Percentiles rank a stretch among this genome's conserved stretches.
These are phyloP conservation scores for Leccinum imitatum DNA, from an alignment of 768 basidiomycete genomes.

Conservation along the genomic window DNA sequence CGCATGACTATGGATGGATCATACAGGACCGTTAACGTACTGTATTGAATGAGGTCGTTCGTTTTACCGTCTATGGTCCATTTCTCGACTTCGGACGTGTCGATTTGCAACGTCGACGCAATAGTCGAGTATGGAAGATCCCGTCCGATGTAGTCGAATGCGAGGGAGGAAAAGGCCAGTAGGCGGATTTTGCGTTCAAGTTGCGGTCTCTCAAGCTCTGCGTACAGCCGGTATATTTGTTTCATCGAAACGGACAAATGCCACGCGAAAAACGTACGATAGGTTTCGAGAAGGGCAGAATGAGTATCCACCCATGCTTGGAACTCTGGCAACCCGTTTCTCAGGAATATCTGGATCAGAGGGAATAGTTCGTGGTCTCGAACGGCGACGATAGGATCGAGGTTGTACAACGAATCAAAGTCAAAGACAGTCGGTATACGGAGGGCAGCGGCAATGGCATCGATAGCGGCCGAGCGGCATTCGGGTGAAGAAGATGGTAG, in stretches of 20 bases:
- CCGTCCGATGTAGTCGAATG: conserved; percentile 72
- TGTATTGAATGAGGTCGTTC: background rate
- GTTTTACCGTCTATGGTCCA: conserved; percentile 83
- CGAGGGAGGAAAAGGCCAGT: conserved; percentile 71
- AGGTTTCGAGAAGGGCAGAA: conserved; percentile 47
- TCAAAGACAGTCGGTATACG: conserved; percentile 70
- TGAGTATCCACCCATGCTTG: conserved; percentile 58
- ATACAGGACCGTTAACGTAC: background rate
- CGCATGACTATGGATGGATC: conserved; percentile 61
- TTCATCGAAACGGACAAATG: background rate
- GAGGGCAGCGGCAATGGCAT: conserved; percentile 63
- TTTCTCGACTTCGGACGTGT: conserved; percentile 67
- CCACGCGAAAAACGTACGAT: conserved; percentile 44
- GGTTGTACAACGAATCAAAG: conserved; percentile 76
- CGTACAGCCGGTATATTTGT: no score
- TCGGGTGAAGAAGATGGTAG: conserved; percentile 54
- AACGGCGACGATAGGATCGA: conserved; percentile 64
- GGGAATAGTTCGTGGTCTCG: conserved; percentile 72
- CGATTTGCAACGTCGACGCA: conserved; percentile 64
- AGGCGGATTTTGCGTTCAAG: conserved; percentile 81
- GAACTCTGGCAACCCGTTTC: conserved; percentile 60
- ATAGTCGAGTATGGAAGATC: conserved; percentile 72
- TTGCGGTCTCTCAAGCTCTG: conserved; percentile 56
- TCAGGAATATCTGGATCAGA: conserved; percentile 75
- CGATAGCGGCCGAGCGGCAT: conserved; percentile 53